phyloP scores from a whole-genome alignment of 2,329 filamentous ascomycete species.

The Apiospora pterosperma region DNA sequence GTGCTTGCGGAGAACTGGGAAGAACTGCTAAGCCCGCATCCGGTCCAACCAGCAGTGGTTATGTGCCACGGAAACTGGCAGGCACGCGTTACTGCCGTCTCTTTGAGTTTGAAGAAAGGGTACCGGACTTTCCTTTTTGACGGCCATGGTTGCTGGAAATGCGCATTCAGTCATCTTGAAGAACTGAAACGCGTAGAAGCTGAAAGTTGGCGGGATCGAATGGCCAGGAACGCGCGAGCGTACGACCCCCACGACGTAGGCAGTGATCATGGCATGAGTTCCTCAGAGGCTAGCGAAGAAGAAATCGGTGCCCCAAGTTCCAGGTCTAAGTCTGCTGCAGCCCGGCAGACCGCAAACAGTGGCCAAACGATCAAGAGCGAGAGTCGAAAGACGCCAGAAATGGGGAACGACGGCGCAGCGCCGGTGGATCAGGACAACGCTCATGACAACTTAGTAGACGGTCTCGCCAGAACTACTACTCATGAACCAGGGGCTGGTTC shows the following conservation, averaged over 20 bases:
- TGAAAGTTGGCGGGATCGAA: neutral
- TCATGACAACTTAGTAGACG: neutral
- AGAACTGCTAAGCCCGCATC: neutral
- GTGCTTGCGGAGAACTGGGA: neutral
- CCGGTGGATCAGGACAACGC: neutral
- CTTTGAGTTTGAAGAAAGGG: neutral
- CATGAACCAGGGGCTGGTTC: neutral
- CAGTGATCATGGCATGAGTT: neutral
- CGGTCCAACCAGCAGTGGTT: neutral
- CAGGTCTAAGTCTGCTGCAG: too few relatives aligned
- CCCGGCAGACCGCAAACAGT: neutral
- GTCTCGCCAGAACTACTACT: neutral
- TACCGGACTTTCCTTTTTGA: neutral
- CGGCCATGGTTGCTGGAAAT: neutral
- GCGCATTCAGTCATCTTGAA: neutral
- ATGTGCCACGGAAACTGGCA: conserved; percentile 1
- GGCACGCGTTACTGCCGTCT: neutral
- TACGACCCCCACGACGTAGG: neutral
- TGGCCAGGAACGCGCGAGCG: neutral
- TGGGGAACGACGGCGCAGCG: neutral
- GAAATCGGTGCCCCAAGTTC: neutral
- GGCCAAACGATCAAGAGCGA: neutral
- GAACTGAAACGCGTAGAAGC: neutral
- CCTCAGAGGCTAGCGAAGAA: neutral
- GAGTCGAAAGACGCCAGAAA: neutral